Base-by-base conservation (phyloP, 495 filamentous ascomycete genomes). In the Beverwykella pulmonaria region DNA sequence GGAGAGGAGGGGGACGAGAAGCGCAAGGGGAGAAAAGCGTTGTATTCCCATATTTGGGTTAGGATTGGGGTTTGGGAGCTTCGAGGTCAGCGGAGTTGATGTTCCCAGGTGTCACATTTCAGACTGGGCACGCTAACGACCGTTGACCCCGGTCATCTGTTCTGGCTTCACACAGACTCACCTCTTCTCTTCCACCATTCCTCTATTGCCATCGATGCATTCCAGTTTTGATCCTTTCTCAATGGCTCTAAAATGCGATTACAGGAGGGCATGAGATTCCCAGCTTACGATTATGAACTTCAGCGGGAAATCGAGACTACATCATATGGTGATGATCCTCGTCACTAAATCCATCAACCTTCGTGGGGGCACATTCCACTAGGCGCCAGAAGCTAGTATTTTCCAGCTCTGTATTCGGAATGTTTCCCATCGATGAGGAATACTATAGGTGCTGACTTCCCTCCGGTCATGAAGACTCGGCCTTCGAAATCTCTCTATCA, bases 11-110 rank as follows among this genome's bases (percentile, higher is more conserved):
- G 44, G 39, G 46, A 66, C 39, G 25, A 74, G 44, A 32, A 72
- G 41, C 25, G 69, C 39, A 62, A 74, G 20, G 25, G 59, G 39
- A 1, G 52, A 59, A 4, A 72, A 26, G 32, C 19, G 57, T 30
- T 29, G 36, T 44, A 53, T 68, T 27, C 69, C 69, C 69, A 71
- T 71, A n/a, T 56, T 61, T 34, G 19, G 23, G 34, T 0, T 39
- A 34, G 65, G 23, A 27, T 48, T 41, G 25, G 34, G 41, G 53
- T 23, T 53, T 30, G 57, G 39, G 41, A 44, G 34, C 39, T 50
- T 22, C 30, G 53, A n/a, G 15, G 53, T 17, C 15, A 26, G 53
- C 27, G 46, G 66, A 53, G 36, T 25, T 50, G 61, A 25, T 34
- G 8, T 34, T 34, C 5, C 4, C 60, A 63, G 26, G 17, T 64